A percentile compares a stretch with the other conserved stretches of the same genome.
These are phyloP conservation scores for Plasmopara muralis DNA, from an alignment of 352 stramenopile species.

Conservation along the genomic window DNA sequence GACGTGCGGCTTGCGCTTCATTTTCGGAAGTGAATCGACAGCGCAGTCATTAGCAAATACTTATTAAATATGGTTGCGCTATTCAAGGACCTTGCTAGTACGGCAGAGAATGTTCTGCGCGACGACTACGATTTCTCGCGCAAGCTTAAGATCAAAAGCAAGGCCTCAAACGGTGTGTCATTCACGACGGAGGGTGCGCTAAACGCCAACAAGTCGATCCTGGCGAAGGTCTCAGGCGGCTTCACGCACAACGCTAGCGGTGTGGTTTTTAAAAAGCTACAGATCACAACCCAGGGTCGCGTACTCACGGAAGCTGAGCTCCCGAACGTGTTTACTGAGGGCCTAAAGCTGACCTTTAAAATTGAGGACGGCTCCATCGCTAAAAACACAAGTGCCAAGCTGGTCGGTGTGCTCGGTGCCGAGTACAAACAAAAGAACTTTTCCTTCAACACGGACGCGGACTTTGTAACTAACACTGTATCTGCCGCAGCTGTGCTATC, in stretches of 20 bases:
- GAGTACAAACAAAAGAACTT: slow-evolving; percentile 69
- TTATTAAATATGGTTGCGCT: slow-evolving; percentile 48
- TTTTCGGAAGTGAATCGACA: no score
- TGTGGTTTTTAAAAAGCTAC: slow-evolving; percentile 83
- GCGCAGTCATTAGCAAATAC: no score
- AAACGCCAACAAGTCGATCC: slow-evolving; percentile 81
- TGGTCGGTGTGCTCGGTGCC: slow-evolving; percentile 62
- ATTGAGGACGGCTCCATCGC: slow-evolving; percentile 71
- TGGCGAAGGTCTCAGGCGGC: slow-evolving; percentile 70
- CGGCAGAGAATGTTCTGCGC: slow-evolving; percentile 72
- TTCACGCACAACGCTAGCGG: slow-evolving; percentile 59
- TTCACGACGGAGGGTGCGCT: slow-evolving; percentile 86
- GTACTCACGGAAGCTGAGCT: slow-evolving; percentile 73
- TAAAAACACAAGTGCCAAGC: slow-evolving; percentile 75
- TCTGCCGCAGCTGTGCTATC: slow-evolving; percentile 42
- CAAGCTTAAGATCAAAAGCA: slow-evolving; percentile 90
- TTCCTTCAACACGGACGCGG: slow-evolving; percentile 50
- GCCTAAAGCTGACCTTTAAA: slow-evolving; percentile 81
- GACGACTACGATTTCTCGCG: slow-evolving; percentile 88
- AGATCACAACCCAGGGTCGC: slow-evolving; percentile 77
- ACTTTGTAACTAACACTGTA: slow-evolving; percentile 53
- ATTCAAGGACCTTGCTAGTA: slow-evolving; percentile 86
- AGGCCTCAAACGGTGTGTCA: slow-evolving; percentile 73
- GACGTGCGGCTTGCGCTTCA: no score
- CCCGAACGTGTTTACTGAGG: slow-evolving; percentile 70